Base-by-base conservation (phyloP, 2,329 filamentous ascomycete genomes). In the Neofusicoccum laricinum region DNA sequence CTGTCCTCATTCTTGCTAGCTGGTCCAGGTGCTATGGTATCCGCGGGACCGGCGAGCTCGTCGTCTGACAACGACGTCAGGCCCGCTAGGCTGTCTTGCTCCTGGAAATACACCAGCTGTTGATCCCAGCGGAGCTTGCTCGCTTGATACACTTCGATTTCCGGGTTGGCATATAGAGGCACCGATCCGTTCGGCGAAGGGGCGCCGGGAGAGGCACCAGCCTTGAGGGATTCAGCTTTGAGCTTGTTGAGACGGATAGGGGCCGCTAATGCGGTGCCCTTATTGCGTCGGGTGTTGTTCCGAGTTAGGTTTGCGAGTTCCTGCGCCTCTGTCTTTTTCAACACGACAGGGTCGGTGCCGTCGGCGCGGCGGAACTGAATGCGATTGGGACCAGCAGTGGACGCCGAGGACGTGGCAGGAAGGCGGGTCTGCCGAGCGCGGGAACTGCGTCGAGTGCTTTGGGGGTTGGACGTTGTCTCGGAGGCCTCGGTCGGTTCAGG, bases 201-300 rank as follows among this genome's bases (percentile, higher is more conserved):
- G 46, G 65, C 17, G 11, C 19, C 41, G 3, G n/a, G 15, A 10
- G 25, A 59, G 12, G 32, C 55, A 19, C 46, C 38, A 10, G 59
- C n/a, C 30, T 19, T 68, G 46, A 53, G 38, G 7, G 67, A 66
- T 7, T 78, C 78, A 11, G 70, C 70, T 10, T 72, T 71, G 10
- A 84, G 71, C 64, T 79, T 80, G 25, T 76, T 71, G 11, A 84
- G 71, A 36, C 79, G 75, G 8, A 79, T 67, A n/a, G 70, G 72
- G 49, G 81, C 81, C 61, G 78, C 70, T 25, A 82, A 67, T 15
- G 78, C 75, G 25, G 77, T 78, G 50, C 78, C 78, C 65, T 83
- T 84, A 70, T 84, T 84, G 70, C 80, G 80, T 45, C 78, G 75
- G 8, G 82, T 84, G 68, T 84, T 84, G 57, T 71, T 73, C 38